Evolutionary conservation across 805 yeast species (phyloP), one percentile per base, ranked within the genome.

Genomic region (Saccharomycopsis vini): DNA sequence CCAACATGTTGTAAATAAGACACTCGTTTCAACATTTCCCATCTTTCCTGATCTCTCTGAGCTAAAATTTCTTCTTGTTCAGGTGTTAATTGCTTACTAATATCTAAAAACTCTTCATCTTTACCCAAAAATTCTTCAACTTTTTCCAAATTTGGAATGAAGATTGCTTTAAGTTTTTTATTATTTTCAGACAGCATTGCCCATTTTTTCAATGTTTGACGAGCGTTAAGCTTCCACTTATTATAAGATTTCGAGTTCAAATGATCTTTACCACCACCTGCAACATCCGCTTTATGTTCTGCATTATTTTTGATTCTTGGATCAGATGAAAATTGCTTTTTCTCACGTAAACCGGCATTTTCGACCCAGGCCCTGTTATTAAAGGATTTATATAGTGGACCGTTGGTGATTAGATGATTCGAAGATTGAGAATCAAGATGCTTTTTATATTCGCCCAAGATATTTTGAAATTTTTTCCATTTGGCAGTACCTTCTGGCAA

Each of bases 351-450:
- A 42, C 97, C 97, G 32, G 67, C 63, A 56, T 90, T 90, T 23
- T 86, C 95, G 44, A 73, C 81, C 23, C 97, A 95, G 0, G 95
- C 94, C 55, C 94, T 71, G 56, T 85, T 78, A 59, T 89, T 90
- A 64, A 89, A 90, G 0, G 95, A 79, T 49, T 69, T 69, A 44
- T 59, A 62, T 6, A 54, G 36, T 6, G 54, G 54, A 24, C 29
- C 38, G 20, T 15, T 36, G n/a, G n/a, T n/a, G n/a, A n/a, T n/a
- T n/a, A n/a, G n/a, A n/a, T n/a, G n/a, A n/a, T n/a, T n/a, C n/a
- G n/a, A n/a, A n/a, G n/a, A n/a, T n/a, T n/a, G n/a, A n/a, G n/a
- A n/a, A n/a, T n/a, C n/a, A n/a, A n/a, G n/a, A n/a, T n/a, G n/a
- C n/a, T n/a, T n/a, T n/a, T n/a, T n/a, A n/a, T n/a, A n/a, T n/a